phyloP scores from a whole-genome alignment of 345 rosid species.

The Triadica sebifera region DNA sequence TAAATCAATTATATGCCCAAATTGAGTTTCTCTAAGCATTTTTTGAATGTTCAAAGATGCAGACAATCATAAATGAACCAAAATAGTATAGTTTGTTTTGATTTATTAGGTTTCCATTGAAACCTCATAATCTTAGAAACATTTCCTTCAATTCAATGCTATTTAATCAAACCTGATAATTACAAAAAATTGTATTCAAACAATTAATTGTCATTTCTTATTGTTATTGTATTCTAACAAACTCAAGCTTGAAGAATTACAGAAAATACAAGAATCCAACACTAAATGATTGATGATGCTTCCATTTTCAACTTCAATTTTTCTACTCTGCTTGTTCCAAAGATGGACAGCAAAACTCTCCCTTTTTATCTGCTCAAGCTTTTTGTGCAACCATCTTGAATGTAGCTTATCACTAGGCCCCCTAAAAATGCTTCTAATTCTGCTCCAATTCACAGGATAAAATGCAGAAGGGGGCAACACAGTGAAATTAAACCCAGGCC shows the following conservation, averaged over 20 bases:
- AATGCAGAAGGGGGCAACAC: conserved; percentile 77
- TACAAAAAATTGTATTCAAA: background rate
- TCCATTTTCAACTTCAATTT: conserved; percentile 55
- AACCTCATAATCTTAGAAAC: too few species aligned
- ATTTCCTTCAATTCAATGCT: too few species aligned
- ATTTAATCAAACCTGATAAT: too few species aligned
- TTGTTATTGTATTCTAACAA: conserved; percentile 18
- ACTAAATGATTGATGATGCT: conserved; percentile 57
- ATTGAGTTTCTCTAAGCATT: background rate
- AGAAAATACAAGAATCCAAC: conserved; percentile 60
- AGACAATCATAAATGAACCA: too few species aligned
- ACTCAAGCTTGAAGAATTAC: conserved; percentile 44
- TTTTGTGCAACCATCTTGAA: conserved; percentile 42
- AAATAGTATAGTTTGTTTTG: too few species aligned
- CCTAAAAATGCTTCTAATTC: conserved; percentile 50
- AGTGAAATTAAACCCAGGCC: conserved; percentile 48
- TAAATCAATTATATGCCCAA: background rate
- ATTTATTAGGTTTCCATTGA: too few species aligned
- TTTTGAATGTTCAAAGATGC: too few species aligned
- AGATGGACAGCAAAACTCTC: conserved; percentile 68
- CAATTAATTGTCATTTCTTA: background rate
- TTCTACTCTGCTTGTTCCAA: conserved; percentile 84
- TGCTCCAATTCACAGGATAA: conserved; percentile 83
- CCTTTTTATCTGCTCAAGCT: conserved; percentile 42
- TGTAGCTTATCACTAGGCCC: conserved; percentile 46